Base-by-base conservation (phyloP, 2,329 filamentous ascomycete genomes). In the Monosporascus sp. region DNA sequence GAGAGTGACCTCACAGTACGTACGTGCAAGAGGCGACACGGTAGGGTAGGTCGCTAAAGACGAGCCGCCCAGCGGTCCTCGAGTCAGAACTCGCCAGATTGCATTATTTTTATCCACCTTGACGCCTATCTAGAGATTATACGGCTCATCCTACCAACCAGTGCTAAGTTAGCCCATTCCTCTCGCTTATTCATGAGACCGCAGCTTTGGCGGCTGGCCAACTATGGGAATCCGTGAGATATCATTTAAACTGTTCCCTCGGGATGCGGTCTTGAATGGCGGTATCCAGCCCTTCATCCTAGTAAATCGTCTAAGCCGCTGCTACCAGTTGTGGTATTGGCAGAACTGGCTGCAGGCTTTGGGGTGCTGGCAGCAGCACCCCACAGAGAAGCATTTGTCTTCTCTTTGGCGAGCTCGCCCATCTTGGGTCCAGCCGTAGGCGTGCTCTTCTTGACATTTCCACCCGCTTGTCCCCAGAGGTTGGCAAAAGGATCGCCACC, bases 351-450 rank as follows among this genome's bases (percentile, higher is more conserved):
- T 37, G 58, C 38, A 40, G 64, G 62, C 48, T 67, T 68, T 16
- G 59, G 48, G 4, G 62, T 60, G 48, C 53, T 54, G 34, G 59
- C 54, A 16, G 84, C 80, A 0, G 89, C 82, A 19, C 93, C 94
- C 91, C 95, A 99, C 59, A 99, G 90, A 7, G 92, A 91, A 17
- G 92, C 91, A 63, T 86, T 91, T 54, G 91, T 94, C 80, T 97
- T 97, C 73, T 97, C 91, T 78, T 97, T 97, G n/a, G 92, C 93
- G 71, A 99, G 84, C 70, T 96, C 92, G 31, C 91, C 92, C 74
- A 99, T 82, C 52, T 92, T 92, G 50, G 91, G 86, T 0, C 87
- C 88, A 54, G 85, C 80, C 51, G 79, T 76, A 9, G 80, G 77
- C 2, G 85, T 81, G 56, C 73, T 78, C 75, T 94, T 95, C 77